phyloP scores from a whole-genome alignment of 129 eudicot species.

The Dittrichia graveolens region DNA sequence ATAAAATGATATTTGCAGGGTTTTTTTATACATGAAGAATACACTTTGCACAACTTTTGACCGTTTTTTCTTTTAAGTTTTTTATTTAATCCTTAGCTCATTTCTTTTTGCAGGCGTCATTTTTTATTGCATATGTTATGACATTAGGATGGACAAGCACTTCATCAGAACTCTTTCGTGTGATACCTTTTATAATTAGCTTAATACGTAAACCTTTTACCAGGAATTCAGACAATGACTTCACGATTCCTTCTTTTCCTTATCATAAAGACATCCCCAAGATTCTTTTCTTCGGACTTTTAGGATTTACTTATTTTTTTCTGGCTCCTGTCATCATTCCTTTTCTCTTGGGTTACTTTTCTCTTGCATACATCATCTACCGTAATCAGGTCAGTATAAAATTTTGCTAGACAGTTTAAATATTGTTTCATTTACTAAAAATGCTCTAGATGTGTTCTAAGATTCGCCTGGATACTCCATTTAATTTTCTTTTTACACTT shows the following conservation, averaged over 20 bases:
- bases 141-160: constrained; percentile 80
- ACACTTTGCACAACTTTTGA: constrained; percentile 12
- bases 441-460: not conserved
- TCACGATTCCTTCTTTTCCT: constrained; percentile 47
- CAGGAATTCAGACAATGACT: constrained; percentile 25
- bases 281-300: constrained; percentile 63
- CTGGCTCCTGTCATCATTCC: constrained; percentile 73
- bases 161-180: constrained; percentile 59
- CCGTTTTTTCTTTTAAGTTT: not conserved
- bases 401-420: not conserved
- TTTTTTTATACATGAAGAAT: not conserved
- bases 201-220: constrained; percentile 41
- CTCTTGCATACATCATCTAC: constrained; percentile 61
- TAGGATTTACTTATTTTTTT: constrained; percentile 63
- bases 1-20: not conserved
- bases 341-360: constrained; percentile 60
- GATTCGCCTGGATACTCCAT: too few relatives aligned
- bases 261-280: constrained; percentile 64
- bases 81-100: not conserved
- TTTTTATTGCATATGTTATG: constrained; percentile 73
- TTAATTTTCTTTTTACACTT: not conserved
- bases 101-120: constrained; percentile 56
- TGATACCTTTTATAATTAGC: constrained; percentile 47
- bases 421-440: not conserved
- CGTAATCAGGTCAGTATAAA: constrained; percentile 60